Base-by-base conservation (phyloP, 805 yeast genomes). In the Wickerhamomyces bisporus region DNA sequence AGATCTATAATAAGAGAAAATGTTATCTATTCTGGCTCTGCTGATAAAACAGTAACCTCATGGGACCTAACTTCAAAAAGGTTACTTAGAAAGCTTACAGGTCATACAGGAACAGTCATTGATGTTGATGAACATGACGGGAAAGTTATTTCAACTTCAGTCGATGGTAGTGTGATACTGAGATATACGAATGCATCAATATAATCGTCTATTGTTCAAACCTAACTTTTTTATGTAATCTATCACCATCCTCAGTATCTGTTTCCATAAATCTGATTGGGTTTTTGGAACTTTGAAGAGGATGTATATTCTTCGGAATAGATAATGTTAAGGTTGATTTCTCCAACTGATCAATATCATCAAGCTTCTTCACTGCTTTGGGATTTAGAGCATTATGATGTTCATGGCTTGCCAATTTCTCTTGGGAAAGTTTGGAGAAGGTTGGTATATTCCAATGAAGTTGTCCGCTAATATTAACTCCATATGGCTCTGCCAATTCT, bases 31-130 rank as follows among this genome's bases (percentile, higher is more conserved):
- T 74, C 86, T 14, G 93, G 91, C 0, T 73, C 86, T 1, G 76
- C 73, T 21, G 87, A 83, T 53, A 64, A 70, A 1, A 66, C 75
- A 6, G 68, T 73, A 1, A 73, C 77, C 5, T 46, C 70, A 3
- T 85, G 89, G 91, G 79, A 79, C 43, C 62, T 72, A 13, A 65
- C 66, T 4, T 63, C 81, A 0, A 61, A 76, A 36, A 65, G 65
- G 34, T 47, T 79, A 19, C 42, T 66, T 6, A 60, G 66, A 33
- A 77, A 79, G 48, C 55, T 70, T 9, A 62, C 66, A 3, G 89
- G 88, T 2, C 89, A 85, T 50, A 45, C 51, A 5, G 83, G 87
- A 0, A 58, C 79, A 1, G 83, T 79, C 0, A 57, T 79, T 19
- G 87, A 77, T 54, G 72, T 81, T 7, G 79, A 73, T 48, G 71